Base-by-base conservation (phyloP, 228 moss, liverwort and hornwort species). In the Sphagnum magellanicum region DNA sequence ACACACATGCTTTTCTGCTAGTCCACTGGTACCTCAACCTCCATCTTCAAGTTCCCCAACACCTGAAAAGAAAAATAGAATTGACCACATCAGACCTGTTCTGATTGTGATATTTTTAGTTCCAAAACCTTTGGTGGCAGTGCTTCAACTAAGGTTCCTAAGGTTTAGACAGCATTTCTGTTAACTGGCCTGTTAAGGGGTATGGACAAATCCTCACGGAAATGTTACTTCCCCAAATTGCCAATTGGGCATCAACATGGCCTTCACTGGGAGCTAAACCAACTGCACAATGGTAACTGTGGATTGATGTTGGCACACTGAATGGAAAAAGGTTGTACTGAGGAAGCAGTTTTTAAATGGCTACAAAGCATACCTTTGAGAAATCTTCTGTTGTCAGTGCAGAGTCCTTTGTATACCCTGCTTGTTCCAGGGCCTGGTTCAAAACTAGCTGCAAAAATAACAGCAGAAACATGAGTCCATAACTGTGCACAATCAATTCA, bases 21-120 rank as follows among this genome's bases (percentile, higher is more conserved):
- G 76, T 95, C 92, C 16, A 95, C 79, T 14, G 95, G 95, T 12
- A 92, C 91, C 74, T 95, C 92, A 59, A 95, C 95, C 59, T 92
- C 84, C 95, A 95, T 95, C 71, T 89, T 95, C 75, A 95, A 77
- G 65, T 84, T 86, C 63, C 84, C 79, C 67, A 89, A 74, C 52
- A 96, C 78, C 92, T 92, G 76, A 47, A 81, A 74, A 70, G 8
- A 47, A 14, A 47, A 13, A 63, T 16, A 63, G 63, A 8, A 63
- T 53, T 47, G 63, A 4, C 48, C 49, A 53, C 55, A 68, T 9
- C 50, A 68, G 5, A n/a, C 53, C 6, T 48, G 6, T 5, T 10
- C 7, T 2, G 47, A 0, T 15, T 16, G 32, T 47, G 5, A 58
- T 52, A 52, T 51, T 6, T 32, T n/a, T 46, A 59, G 13, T 53